phyloP scores from a whole-genome alignment of 2,329 filamentous ascomycete species.

The Aspergillus novoparasiticus region DNA sequence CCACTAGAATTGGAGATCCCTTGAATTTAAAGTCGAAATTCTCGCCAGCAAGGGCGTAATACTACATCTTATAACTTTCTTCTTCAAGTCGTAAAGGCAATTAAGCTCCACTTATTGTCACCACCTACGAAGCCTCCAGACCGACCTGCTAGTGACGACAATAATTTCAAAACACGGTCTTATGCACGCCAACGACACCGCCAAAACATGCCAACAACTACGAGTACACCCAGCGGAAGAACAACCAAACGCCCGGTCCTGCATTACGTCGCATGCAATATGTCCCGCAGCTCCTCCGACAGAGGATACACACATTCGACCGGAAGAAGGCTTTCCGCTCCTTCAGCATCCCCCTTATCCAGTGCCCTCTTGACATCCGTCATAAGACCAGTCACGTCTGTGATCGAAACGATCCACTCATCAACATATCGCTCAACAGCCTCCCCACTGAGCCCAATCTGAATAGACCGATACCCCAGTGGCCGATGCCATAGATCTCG shows the following conservation, averaged over 20 bases:
- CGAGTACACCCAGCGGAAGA: not conserved
- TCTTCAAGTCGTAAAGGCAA: too few species aligned
- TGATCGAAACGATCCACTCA: constrained; percentile 57
- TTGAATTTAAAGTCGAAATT: not conserved
- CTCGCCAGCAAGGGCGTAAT: not conserved
- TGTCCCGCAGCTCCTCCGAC: constrained; percentile 12
- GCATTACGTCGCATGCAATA: constrained; percentile 13
- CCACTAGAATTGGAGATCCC: rapidly evolving
- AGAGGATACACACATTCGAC: constrained; percentile 17
- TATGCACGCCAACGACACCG: too few species aligned
- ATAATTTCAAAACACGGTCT: rapidly evolving
- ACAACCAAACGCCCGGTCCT: not conserved
- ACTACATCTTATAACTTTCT: not conserved
- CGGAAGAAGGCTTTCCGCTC: constrained; percentile 13
- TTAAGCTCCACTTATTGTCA: too few species aligned
- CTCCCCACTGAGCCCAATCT: constrained; percentile 59
- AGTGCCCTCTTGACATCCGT: constrained; percentile 49
- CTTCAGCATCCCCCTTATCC: constrained; percentile 44
- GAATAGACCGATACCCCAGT: constrained; percentile 58
- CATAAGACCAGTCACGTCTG: constrained; percentile 61
- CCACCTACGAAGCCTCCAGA: too few species aligned
- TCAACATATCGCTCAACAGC: constrained; percentile 52
- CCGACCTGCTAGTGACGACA: too few species aligned
- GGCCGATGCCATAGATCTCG: constrained; percentile 49
- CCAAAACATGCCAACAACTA: not conserved